These are phyloP conservation scores for Butyriboletus appendiculatus DNA, from an alignment of 1,284 basidiomycete species.

Conservation along the genomic window DNA sequence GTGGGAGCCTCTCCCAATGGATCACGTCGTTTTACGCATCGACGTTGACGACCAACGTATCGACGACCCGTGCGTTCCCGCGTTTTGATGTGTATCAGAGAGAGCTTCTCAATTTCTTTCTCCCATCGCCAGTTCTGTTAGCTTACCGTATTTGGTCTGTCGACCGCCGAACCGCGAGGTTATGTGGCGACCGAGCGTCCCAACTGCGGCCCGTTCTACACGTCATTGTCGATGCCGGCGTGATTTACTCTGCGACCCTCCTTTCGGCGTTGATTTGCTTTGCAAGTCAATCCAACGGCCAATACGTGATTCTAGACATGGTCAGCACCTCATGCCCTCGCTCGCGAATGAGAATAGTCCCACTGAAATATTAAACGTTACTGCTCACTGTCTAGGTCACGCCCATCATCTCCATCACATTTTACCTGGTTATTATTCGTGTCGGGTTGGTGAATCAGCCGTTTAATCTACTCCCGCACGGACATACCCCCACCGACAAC, in stretches of 20 bases:
- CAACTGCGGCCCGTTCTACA: slow-evolving; percentile 1
- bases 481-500: too few species aligned
- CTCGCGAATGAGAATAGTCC: neutral
- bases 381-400: neutral
- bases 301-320: neutral
- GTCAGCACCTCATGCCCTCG: neutral
- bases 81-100: neutral
- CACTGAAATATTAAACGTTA: neutral
- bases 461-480: neutral
- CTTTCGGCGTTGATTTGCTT: neutral
- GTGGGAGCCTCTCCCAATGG: slow-evolving; percentile 3
- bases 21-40: slow-evolving; percentile 9
- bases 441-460: neutral
- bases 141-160: neutral
- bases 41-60: slow-evolving; percentile 11
- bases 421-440: slow-evolving; percentile 1
- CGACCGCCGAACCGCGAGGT: neutral
- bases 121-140: slow-evolving; percentile 2
- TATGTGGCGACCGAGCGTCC: neutral
- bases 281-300: neutral
- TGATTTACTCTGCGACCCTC: slow-evolving; percentile 12
- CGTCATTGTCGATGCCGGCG: slow-evolving; percentile 13
- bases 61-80: slow-evolving; percentile 8
- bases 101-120: neutral
- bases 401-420: slow-evolving; percentile 4